Base-by-base conservation (phyloP, 1,284 basidiomycete species). In the Fomes fomentarius region DNA sequence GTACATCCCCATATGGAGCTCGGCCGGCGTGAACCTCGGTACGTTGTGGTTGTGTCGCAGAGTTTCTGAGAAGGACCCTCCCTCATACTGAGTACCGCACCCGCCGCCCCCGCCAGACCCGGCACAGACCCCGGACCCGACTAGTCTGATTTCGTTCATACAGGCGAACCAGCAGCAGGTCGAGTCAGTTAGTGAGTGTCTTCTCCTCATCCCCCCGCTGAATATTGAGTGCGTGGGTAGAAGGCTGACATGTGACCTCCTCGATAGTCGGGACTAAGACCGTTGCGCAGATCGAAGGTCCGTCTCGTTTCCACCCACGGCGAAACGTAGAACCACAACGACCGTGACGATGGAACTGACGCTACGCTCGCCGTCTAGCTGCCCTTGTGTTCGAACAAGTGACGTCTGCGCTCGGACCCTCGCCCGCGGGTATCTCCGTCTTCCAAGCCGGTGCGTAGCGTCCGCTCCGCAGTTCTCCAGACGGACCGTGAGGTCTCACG, bases 131-230 rank as follows among this genome's bases (percentile, higher is more conserved):
- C 41, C 45, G 12, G 45, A 58, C 30, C 37, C 43, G 14, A 39
- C 34, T 1, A 26, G 30, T 19, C 24, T 37, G n/a, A 30, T 58
- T 19, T 41, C 52, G 24, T 44, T 46, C 41, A 25, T 58, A 5
- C 52, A 51, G 46, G 52, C 49, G 25, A 49, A 47, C 41, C 43
- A 52, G 15, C 28, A 48, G 10, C 25, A 45, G 11, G 21, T 54
- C 6, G 46, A 24, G 14, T 45, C 52, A 2, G 52, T 40, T 22
- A 22, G 56, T 57, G 31, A 25, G 52, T 40, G 10, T 2, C 1
- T 11, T 19, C 21, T 11, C 4, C n/a, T 14, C 15, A 10, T n/a
- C n/a, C n/a, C n/a, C n/a, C n/a, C n/a, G n/a, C n/a, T n/a, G n/a
- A n/a, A n/a, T n/a, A n/a, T n/a, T n/a, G n/a, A n/a, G n/a, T n/a